A percentile compares a stretch with the other conserved stretches of the same genome.
These are phyloP conservation scores for Daldinia childiae DNA, from an alignment of 495 filamentous ascomycete species.

Conservation along the genomic window DNA sequence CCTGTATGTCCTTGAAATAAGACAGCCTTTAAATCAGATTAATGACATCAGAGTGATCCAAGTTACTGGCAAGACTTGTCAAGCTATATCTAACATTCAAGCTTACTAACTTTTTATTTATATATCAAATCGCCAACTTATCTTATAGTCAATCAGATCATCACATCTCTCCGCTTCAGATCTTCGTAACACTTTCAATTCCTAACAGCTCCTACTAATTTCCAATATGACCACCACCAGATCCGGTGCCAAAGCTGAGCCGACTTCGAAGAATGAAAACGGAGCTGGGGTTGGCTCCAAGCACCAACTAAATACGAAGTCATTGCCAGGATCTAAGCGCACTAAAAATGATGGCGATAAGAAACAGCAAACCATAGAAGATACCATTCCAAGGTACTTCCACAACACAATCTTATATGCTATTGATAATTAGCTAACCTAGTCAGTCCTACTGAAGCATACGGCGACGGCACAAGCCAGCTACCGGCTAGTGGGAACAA, in stretches of 20 bases:
- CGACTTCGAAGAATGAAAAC: conserved; percentile 16
- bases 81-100: neutral
- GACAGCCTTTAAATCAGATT: conserved; percentile 14
- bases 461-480: conserved; percentile 28
- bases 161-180: neutral
- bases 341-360: conserved; percentile 36
- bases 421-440: conserved; percentile 7
- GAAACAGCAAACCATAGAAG: conserved; percentile 44
- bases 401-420: neutral
- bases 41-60: conserved; percentile 38
- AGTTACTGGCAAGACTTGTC: neutral
- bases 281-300: conserved; percentile 34
- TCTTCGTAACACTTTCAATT: neutral
- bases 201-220: neutral
- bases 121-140: neutral
- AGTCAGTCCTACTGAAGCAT: conserved; percentile 39
- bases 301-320: conserved; percentile 35
- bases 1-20: conserved; percentile 17
- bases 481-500: conserved; percentile 7
- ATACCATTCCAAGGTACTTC: conserved; percentile 38
- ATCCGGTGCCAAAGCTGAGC: conserved; percentile 45
- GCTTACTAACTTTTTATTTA: neutral
- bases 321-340: conserved; percentile 35
- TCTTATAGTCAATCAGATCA: neutral
- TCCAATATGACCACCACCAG: conserved; percentile 42